These are phyloP conservation scores for Raphanus raphanistrum DNA, from an alignment of 345 rosid species.

Conservation along the genomic window DNA sequence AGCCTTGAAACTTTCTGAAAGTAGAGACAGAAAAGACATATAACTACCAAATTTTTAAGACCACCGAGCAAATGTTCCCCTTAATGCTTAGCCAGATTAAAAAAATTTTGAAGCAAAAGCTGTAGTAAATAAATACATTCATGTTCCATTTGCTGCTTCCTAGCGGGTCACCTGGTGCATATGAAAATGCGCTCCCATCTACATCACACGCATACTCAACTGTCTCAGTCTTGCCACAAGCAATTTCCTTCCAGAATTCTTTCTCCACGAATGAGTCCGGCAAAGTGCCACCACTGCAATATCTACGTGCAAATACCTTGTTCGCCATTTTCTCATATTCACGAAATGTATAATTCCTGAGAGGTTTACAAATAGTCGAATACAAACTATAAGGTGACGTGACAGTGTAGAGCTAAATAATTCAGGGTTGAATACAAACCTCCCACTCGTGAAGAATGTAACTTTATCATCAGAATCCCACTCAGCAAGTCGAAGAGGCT, in stretches of 20 bases:
- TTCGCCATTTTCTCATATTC: slow-evolving; percentile 99
- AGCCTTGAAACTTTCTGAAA: slow-evolving; percentile 83
- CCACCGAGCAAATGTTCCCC: neutral
- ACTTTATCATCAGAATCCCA: slow-evolving; percentile 94
- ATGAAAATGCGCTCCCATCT: slow-evolving; percentile 99
- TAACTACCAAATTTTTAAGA: slow-evolving; percentile 3
- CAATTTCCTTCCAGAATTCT: slow-evolving; percentile 99
- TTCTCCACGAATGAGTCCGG: slow-evolving; percentile 94
- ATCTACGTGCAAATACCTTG: slow-evolving; percentile 93
- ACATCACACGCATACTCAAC: slow-evolving; percentile 99
- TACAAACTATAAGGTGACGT: neutral
- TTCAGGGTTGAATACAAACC: slow-evolving; percentile 47
- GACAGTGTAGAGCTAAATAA: slow-evolving; percentile 5
- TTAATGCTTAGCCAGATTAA: neutral
- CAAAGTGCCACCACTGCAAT: slow-evolving; percentile 85
- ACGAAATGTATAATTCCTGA: slow-evolving; percentile 92
- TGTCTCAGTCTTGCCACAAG: slow-evolving; percentile 88
- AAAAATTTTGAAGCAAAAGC: neutral
- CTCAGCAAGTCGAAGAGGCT: slow-evolving; percentile 97
- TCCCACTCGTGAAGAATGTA: slow-evolving; percentile 98
- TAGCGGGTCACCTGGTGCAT: slow-evolving; percentile 76
- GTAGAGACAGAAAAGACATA: slow-evolving; percentile 20
- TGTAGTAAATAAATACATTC: slow-evolving; percentile 61
- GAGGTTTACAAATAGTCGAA: slow-evolving; percentile 40
- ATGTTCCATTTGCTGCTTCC: slow-evolving; percentile 99